Evolutionary conservation across 1,284 basidiomycete species (phyloP).

Genomic region (Ganoderma multipileum): DNA sequence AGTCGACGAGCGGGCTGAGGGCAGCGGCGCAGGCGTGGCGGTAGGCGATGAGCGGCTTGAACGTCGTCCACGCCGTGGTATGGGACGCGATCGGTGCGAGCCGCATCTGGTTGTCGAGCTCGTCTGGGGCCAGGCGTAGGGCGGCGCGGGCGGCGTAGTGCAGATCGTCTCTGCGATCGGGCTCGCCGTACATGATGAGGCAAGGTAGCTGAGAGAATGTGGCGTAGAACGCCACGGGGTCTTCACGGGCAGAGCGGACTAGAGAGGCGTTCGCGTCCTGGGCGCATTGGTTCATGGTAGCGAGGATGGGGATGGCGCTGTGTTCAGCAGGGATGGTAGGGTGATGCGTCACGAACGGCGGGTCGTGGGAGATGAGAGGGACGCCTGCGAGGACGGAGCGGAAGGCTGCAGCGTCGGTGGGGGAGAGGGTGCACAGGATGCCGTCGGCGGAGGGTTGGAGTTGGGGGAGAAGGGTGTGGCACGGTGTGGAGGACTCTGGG

Average conservation of each 20-base stretch:
- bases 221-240: too few relatives aligned
- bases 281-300: too few relatives aligned
- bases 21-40: background rate
- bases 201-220: too few relatives aligned
- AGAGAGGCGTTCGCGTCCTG: too few relatives aligned
- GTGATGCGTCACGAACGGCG: too few relatives aligned
- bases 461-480: too few relatives aligned
- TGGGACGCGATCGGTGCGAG: too few relatives aligned
- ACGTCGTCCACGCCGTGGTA: background rate
- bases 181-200: too few relatives aligned
- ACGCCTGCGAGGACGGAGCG: background rate
- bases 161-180: too few relatives aligned
- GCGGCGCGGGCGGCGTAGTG: too few relatives aligned
- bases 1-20: background rate
- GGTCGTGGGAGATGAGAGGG: background rate
- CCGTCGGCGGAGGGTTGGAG: background rate
- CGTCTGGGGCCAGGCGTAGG: background rate
- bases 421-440: background rate
- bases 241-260: too few relatives aligned
- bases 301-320: background rate
- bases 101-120: background rate
- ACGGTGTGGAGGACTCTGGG: too few relatives aligned
- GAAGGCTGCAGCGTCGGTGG: background rate
- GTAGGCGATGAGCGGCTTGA: background rate
- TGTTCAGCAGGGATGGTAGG: background rate